phyloP scores from a whole-genome alignment of 192 early-diverging fungal genomes.

The Glomus cerebriforme region DNA sequence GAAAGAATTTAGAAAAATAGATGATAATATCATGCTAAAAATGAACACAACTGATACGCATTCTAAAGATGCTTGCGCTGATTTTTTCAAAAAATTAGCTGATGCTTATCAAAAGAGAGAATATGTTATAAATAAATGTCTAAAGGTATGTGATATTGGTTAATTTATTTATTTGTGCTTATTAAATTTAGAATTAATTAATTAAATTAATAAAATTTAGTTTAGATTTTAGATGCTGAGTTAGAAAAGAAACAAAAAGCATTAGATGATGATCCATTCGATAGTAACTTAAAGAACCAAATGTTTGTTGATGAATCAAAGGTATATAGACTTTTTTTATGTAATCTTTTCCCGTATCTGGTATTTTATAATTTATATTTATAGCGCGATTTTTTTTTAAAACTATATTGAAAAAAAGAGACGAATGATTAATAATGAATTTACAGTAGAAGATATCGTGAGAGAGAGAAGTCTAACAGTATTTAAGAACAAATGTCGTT shows the following conservation, averaged over 20 bases:
- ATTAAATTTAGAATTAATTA: not conserved
- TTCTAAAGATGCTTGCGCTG: slow-evolving; percentile 57
- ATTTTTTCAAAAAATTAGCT: slow-evolving; percentile 66
- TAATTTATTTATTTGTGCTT: not conserved
- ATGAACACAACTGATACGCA: slow-evolving; percentile 76
- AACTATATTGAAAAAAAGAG: slow-evolving; percentile 47
- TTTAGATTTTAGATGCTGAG: slow-evolving; percentile 47
- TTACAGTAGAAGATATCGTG: slow-evolving; percentile 71
- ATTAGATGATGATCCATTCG: slow-evolving; percentile 16
- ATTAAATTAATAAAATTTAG: slow-evolving; percentile 15
- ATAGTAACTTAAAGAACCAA: slow-evolving; percentile 16
- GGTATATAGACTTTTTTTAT: not conserved
- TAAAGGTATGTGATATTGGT: slow-evolving; percentile 49
- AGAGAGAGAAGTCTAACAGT: slow-evolving; percentile 66
- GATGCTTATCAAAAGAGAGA: slow-evolving; percentile 68
- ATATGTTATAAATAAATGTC: slow-evolving; percentile 65
- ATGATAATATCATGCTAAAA: slow-evolving; percentile 79
- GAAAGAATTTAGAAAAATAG: slow-evolving; percentile 71
- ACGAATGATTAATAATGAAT: slow-evolving; percentile 68
- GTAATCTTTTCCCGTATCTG: not conserved
- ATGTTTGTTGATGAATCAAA: slow-evolving; percentile 29
- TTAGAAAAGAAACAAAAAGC: slow-evolving; percentile 36
- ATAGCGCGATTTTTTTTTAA: not conserved
- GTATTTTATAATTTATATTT: slow-evolving; percentile 1
- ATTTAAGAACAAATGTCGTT: slow-evolving; percentile 67